These are phyloP conservation scores for Trichoderma simmonsii DNA, from an alignment of 2,329 filamentous ascomycete species.

Conservation along the genomic window DNA sequence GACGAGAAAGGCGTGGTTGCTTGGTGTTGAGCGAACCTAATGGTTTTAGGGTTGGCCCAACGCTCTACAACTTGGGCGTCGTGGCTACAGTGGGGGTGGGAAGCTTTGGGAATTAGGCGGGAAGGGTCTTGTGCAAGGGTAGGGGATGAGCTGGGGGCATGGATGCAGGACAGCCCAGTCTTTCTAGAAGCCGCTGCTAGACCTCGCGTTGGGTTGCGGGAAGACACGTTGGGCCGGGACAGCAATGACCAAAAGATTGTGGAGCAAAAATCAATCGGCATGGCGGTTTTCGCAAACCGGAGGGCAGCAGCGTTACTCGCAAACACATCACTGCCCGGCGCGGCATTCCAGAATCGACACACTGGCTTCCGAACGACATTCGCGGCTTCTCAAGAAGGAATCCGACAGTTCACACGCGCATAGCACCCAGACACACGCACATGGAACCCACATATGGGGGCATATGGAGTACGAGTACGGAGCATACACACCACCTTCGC, in stretches of 20 bases:
- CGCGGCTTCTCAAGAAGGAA: not conserved
- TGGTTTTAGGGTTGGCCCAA: slow-evolving; percentile 18
- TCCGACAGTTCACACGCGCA: slow-evolving; percentile 12
- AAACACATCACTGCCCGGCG: slow-evolving; percentile 15
- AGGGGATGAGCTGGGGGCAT: not conserved
- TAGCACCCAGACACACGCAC: not conserved
- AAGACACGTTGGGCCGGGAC: slow-evolving; percentile 19
- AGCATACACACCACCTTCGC: slow-evolving; percentile 1
- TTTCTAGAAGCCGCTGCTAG: slow-evolving; percentile 18
- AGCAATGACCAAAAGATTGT: slow-evolving; percentile 4
- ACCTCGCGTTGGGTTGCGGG: slow-evolving; percentile 16
- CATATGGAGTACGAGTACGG: not conserved
- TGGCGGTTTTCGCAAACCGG: slow-evolving; percentile 9
- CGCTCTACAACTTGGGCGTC: slow-evolving; percentile 15
- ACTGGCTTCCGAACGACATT: slow-evolving; percentile 1
- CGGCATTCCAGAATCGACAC: slow-evolving; percentile 15
- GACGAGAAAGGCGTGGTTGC: slow-evolving; percentile 3
- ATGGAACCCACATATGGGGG: not conserved
- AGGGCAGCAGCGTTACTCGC: slow-evolving; percentile 15
- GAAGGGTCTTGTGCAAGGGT: slow-evolving; percentile 15
- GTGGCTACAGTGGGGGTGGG: slow-evolving; percentile 14
- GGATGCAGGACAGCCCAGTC: slow-evolving; percentile 17
- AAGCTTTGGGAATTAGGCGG: slow-evolving; percentile 15
- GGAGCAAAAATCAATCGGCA: slow-evolving; percentile 10
- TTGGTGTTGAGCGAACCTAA: slow-evolving; percentile 14